These are phyloP conservation scores for Boletus patriciae DNA, from an alignment of 768 basidiomycete genomes.

Conservation along the genomic window DNA sequence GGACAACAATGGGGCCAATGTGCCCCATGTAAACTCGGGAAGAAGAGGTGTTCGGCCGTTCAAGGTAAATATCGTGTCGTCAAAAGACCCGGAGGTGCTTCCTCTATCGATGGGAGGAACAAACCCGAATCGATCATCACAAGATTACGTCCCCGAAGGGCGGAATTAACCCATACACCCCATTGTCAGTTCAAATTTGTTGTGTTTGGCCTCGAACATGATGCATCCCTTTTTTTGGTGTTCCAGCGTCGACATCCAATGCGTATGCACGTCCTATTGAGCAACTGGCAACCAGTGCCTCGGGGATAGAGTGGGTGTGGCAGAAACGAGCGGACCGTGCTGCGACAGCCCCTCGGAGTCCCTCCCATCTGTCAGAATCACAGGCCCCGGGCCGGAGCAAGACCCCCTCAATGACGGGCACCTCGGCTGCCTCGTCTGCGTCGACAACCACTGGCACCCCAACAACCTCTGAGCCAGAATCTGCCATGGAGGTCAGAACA, in stretches of 20 bases:
- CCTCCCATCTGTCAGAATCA: too few species aligned
- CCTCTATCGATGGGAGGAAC: too few species aligned
- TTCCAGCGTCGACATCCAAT: not conserved
- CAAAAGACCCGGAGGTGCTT: not conserved
- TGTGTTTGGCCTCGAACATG: too few species aligned
- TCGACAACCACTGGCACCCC: too few species aligned
- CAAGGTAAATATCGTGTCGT: not conserved
- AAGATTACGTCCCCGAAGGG: too few species aligned
- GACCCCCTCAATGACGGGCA: too few species aligned
- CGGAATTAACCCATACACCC: not conserved
- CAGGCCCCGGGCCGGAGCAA: too few species aligned
- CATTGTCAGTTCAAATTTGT: not conserved
- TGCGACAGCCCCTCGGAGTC: not conserved
- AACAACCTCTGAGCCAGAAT: too few species aligned
- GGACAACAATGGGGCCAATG: not conserved
- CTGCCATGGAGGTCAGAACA: too few species aligned
- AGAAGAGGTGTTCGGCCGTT: not conserved
- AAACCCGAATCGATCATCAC: not conserved
- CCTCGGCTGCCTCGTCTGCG: too few species aligned
- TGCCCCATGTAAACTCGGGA: not conserved
- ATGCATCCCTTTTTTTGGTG: not conserved
- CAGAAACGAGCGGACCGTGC: not conserved
- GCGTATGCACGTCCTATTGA: fast-evolving
- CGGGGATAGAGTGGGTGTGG: not conserved
- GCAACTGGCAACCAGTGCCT: not conserved